Evolutionary conservation across 805 yeast species (phyloP).

Genomic region (Myxozyma mucilagina): DNA sequence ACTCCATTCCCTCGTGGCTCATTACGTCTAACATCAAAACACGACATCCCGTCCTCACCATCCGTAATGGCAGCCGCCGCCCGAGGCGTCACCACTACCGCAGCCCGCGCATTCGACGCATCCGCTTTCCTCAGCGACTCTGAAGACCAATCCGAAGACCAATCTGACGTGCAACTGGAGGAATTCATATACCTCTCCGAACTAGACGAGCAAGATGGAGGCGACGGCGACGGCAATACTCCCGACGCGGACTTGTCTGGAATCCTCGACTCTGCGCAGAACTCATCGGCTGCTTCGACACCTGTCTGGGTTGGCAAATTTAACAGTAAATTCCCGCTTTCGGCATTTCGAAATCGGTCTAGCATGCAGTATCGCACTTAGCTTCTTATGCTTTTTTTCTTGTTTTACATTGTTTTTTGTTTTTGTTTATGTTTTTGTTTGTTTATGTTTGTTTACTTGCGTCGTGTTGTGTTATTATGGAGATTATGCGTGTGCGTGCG

Average conservation of each 20-base stretch:
- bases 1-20: background rate
- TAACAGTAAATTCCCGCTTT: constrained; percentile 67
- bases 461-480: background rate
- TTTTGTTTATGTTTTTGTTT: background rate
- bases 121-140: constrained; percentile 39
- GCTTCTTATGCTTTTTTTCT: background rate
- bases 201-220: constrained; percentile 64
- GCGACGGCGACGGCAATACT: constrained; percentile 30
- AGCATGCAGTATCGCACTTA: constrained; percentile 28
- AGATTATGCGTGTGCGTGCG: no score
- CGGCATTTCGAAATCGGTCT: constrained; percentile 87
- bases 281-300: constrained; percentile 36
- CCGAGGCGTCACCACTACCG: constrained; percentile 30
- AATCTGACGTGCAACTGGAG: constrained; percentile 59
- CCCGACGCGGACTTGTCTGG: constrained; percentile 23
- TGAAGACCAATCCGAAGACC: constrained; percentile 39
- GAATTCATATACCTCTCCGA: constrained; percentile 88
- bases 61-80: constrained; percentile 29
- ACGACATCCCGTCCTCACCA: constrained; percentile 14
- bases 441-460: background rate
- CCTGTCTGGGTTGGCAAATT: constrained; percentile 41
- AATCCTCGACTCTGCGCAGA: constrained; percentile 4
- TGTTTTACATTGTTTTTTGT: background rate
- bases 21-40: background rate
- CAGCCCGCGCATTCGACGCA: constrained; percentile 5